Evolutionary conservation across 805 yeast species (phyloP), one percentile per base, ranked within the genome.

Genomic region (Saturnispora diversa): DNA sequence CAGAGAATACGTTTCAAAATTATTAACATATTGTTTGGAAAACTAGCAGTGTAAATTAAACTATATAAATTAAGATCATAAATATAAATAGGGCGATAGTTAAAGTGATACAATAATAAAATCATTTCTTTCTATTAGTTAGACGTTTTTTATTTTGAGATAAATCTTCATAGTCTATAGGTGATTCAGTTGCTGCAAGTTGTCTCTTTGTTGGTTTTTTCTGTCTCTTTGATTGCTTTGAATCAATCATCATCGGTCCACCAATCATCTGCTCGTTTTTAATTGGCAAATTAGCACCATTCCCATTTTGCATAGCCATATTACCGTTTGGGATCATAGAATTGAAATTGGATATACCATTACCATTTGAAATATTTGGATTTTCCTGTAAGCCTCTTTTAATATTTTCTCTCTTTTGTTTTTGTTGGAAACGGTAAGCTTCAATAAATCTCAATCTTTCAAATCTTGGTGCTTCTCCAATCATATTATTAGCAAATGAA

Each of bases 401-500:
- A 20, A 26, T 37, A 27, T 39, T 39, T 15, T 44, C 45, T 13
- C 41, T 39, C 17, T 46, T 46, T 2, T 25, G n/a, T 17, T 33
- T 25, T 8, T 33, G 41, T 25, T 44, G 45, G 12, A 24, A 29
- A 40, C 94, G 69, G 63, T 84, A 77, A 60, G 83, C 92, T 58
- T 90, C 97, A 44, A 90, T 82, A 52, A 88, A 86, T 47, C 94
- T 71, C 38, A 90, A 65, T 48, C 97, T 74, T 70, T 84, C 75
- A 59, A 92, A 92, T 12, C 50, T 39, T 5, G 50, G 47, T 7
- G 42, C 30, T 19, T 47, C 50, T 10, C 42, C 42, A 21, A 32
- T 32, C 11, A 28, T 27, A 16, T 38, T 34, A 24, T 34, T 56
- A 9, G 53, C 44, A 1, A 69, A 54, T 1, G 65, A 56, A 6